Evolutionary conservation across 768 basidiomycete genomes (phyloP), one percentile per base, ranked within the genome.

Genomic region (Podaxis sp.): DNA sequence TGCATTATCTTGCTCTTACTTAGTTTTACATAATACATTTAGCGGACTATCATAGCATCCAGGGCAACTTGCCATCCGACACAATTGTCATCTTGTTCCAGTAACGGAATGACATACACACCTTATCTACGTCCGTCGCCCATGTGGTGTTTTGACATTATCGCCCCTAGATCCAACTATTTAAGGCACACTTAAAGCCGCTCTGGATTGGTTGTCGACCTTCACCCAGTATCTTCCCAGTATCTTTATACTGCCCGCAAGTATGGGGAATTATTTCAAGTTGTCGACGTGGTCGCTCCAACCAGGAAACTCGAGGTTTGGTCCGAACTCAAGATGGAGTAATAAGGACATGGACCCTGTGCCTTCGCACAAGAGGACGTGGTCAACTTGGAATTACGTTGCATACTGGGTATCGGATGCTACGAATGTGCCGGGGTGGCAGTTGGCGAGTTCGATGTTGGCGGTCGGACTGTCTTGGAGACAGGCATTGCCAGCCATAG

Each of bases 341-440:
- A 92, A 92, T 73, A 82, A 82, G 66, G 90, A 90, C 69, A 90
- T 91, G 86, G 90, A 90, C 65, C 89, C 89, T 4, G 88, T 90
- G 11, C 86, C 87, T 44, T 80, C 74, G 0, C 72, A 84, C 26
- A 65, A 78, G 46, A 75, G 89, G 63, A 91, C 88, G 1, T 92
- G 90, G 90, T 77, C 80, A 28, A 83, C 84, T 20, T 83, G 82
- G 80, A 85, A 87, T 72, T 92, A 84, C 65, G 72, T 88, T 52
- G 80, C 83, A 12, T 90, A 89, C 65, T 86, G 83, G 85, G 68
- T 84, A 44, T 82, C 83, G 1, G 84, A 82, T 50, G 80, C 83
- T 12, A 77, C 80, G 41, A 77, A 80, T 62, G 75, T 74, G 56
- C 78, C 80, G 1, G 74, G 74, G 20, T 85, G 87, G 86, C 85